Evolutionary conservation across 1,284 basidiomycete genomes (phyloP).

Genomic region (Ceratobasidium sp.): DNA sequence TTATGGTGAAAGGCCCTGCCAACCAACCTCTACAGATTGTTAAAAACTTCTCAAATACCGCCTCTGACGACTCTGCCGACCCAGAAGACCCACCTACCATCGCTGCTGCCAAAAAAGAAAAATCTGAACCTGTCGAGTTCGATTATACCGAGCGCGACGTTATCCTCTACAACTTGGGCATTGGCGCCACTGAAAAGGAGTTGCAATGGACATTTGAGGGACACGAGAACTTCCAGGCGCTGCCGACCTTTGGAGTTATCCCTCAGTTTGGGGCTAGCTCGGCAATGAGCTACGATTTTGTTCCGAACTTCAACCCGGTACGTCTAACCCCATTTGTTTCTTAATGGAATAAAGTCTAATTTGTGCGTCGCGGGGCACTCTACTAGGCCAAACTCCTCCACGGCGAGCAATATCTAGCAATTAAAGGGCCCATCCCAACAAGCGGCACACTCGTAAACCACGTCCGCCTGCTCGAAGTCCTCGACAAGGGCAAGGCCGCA

Average conservation of each 20-base stretch:
- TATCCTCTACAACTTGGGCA: slow-evolving; percentile 94
- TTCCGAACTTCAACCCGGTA: slow-evolving; percentile 95
- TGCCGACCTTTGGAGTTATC: slow-evolving; percentile 96
- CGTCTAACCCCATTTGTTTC: slow-evolving; percentile 28
- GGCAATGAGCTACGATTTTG: slow-evolving; percentile 79
- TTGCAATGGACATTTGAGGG: slow-evolving; percentile 94
- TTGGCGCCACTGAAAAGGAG: slow-evolving; percentile 95
- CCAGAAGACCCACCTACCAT: slow-evolving; percentile 89
- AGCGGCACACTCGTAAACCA: slow-evolving; percentile 85
- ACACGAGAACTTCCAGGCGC: slow-evolving; percentile 84
- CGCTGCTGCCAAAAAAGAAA: slow-evolving; percentile 81
- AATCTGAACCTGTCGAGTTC: slow-evolving; percentile 70
- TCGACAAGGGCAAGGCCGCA: slow-evolving; percentile 94
- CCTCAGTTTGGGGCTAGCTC: slow-evolving; percentile 88
- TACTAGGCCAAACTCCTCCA: slow-evolving; percentile 92
- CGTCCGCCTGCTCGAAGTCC: slow-evolving; percentile 80
- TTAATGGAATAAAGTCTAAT: slow-evolving; percentile 18
- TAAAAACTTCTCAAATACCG: slow-evolving; percentile 82
- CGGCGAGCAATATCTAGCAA: slow-evolving; percentile 95
- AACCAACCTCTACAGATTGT: slow-evolving; percentile 66
- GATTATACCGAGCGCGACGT: slow-evolving; percentile 91
- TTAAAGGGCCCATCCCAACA: slow-evolving; percentile 90
- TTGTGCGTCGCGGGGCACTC: slow-evolving; percentile 43
- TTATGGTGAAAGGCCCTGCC: neutral
- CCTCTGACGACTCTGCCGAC: slow-evolving; percentile 51